Percentiles rank a stretch among this genome's conserved stretches.
Evolutionary conservation across 495 filamentous ascomycete species (phyloP).

Genomic region (Lophium mytilinum): DNA sequence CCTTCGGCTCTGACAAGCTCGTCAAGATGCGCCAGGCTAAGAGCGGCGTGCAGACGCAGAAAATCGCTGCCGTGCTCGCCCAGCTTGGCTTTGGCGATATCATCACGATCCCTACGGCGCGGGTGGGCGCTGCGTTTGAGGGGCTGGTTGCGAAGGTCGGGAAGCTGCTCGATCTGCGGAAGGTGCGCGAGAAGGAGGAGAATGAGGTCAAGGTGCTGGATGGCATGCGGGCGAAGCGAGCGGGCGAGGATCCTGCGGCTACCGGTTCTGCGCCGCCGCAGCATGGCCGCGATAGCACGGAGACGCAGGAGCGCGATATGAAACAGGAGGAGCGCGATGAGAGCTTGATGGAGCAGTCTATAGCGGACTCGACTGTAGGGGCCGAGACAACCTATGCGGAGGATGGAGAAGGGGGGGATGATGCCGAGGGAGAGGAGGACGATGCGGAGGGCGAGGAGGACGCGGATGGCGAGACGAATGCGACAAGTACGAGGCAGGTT

Average conservation of each 20-base stretch:
- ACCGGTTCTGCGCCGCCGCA: neutral
- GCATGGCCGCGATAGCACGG: neutral
- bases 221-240: slow-evolving; percentile 33
- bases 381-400: slow-evolving; percentile 32
- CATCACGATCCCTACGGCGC: slow-evolving; percentile 77
- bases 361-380: neutral
- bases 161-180: slow-evolving; percentile 69
- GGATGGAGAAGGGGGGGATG: neutral
- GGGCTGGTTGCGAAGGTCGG: slow-evolving; percentile 65
- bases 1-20: slow-evolving; percentile 79
- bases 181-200: slow-evolving; percentile 77
- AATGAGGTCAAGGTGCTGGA: slow-evolving; percentile 69
- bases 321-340: slow-evolving; percentile 47
- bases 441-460: slow-evolving; percentile 21
- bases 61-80: slow-evolving; percentile 66
- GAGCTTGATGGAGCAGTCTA: neutral
- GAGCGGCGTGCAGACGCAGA: slow-evolving; percentile 68
- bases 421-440: slow-evolving; percentile 6
- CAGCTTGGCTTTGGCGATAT: slow-evolving; percentile 73
- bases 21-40: slow-evolving; percentile 78
- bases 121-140: slow-evolving; percentile 75
- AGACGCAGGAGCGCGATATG: neutral
- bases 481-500: slow-evolving; percentile 8
- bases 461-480: slow-evolving; percentile 15
- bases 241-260: slow-evolving; percentile 6